Evolutionary conservation across 2,329 filamentous ascomycete genomes (phyloP), one percentile per base, ranked within the genome.

Genomic region (Xylariaceae sp.): DNA sequence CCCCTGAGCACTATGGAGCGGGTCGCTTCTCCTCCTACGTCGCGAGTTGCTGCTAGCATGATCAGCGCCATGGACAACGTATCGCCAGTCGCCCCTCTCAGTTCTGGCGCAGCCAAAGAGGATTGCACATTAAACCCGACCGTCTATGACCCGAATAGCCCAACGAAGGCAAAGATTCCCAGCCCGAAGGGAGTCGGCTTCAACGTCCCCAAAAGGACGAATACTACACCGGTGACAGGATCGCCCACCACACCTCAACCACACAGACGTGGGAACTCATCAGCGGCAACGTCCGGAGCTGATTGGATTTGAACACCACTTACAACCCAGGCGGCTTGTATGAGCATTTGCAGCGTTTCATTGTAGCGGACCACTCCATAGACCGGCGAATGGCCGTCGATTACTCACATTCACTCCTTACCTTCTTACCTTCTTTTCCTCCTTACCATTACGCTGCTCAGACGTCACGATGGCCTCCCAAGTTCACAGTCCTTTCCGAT

Each of bases 61-160:
- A 40, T 31, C 34, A 13, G 35, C 24, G 19, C 29, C 18, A n/a
- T 29, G 25, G 42, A 39, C 36, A 46, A 58, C 46, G 55, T 44
- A 3, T 49, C 64, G 3, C 62, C 65, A 7, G 56, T 64, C 0
- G 55, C 61, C 5, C 60, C 63, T 11, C 32, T 43, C 23, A 21
- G 31, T 24, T 33, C 41, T 19, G 31, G 33, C 26, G 45, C 52
- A 21, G 25, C 35, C 4, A 50, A 56, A 3, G 51, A 55, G 10
- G 46, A 59, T 19, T 53, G 57, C 15, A 67, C 61, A 2, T 57
- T 77, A 3, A 73, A 64, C 37, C 67, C 74, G 3, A 60, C 64
- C 2, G 68, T 76, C 4, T 77, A 77, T 49, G 63, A 58, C 35
- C 67, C 69, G 0, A 51, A 59, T 15, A 63, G 55, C 33, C 50